Percentiles rank a stretch among this genome's conserved stretches.
phyloP scores from a whole-genome alignment of 805 yeast genomes.

The Lipomyces yamadae region DNA sequence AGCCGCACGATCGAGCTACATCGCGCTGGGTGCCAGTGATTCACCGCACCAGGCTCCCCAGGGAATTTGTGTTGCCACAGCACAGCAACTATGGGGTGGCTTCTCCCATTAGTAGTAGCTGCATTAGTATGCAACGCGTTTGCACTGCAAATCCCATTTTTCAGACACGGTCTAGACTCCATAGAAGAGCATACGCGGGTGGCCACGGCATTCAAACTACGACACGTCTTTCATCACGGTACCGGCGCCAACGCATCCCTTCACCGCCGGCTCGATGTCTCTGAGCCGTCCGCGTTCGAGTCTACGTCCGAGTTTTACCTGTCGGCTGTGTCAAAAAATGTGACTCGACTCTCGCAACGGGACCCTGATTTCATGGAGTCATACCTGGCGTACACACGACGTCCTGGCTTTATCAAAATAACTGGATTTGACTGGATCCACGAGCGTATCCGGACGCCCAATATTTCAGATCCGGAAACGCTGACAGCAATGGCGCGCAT shows the following conservation, averaged over 20 bases:
- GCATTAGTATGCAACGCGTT: neutral
- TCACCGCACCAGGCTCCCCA: too few relatives aligned
- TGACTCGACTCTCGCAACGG: constrained; percentile 51
- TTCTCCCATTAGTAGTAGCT: neutral
- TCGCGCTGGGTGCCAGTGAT: too few relatives aligned
- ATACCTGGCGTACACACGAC: constrained; percentile 61
- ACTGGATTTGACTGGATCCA: constrained; percentile 32
- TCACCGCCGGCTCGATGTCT: constrained; percentile 30
- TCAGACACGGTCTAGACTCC: neutral
- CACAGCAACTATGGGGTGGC: neutral
- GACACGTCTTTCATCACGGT: constrained; percentile 36
- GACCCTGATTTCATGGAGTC: constrained; percentile 69
- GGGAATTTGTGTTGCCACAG: too few relatives aligned
- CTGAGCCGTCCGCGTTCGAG: constrained; percentile 14
- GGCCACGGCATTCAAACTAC: constrained; percentile 33
- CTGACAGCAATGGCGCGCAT: constrained; percentile 76
- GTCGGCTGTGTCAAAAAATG: constrained; percentile 16
- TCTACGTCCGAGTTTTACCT: constrained; percentile 18
- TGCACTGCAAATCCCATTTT: neutral
- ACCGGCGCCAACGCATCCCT: constrained; percentile 27
- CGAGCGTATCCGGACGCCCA: constrained; percentile 58
- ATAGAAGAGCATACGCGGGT: neutral
- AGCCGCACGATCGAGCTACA: too few relatives aligned
- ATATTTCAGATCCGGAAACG: constrained; percentile 75
- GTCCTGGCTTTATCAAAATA: constrained; percentile 12